Conservation (phyloP, 495 filamentous ascomycete species). For the Clohesyomyces aquaticus region DNA sequence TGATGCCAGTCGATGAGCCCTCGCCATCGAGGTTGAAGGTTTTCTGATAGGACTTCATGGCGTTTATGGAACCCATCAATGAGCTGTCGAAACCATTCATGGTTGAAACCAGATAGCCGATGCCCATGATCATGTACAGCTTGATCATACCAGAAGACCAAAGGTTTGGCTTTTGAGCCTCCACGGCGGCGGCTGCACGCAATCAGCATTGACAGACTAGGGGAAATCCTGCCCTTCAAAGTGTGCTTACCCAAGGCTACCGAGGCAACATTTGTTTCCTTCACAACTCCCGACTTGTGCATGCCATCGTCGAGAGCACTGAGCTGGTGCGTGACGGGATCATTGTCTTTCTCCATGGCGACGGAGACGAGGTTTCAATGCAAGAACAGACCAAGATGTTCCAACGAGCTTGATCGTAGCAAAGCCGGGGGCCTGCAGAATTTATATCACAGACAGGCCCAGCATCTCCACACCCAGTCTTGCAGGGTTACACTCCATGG, state of each 20-base stretch:
- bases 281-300: constrained; percentile 17
- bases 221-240: neutral
- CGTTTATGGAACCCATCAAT: constrained; percentile 32
- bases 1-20: constrained; percentile 19
- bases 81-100: constrained; percentile 36
- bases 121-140: constrained; percentile 30
- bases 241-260: constrained; percentile 37
- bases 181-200: constrained; percentile 48
- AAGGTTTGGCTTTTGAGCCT: constrained; percentile 51
- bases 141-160: constrained; percentile 53
- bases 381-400: neutral
- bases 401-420: neutral
- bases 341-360: constrained; percentile 4
- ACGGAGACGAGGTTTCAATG: neutral
- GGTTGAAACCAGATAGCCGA: constrained; percentile 31
- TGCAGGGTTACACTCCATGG: neutral
- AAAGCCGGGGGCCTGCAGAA: neutral
- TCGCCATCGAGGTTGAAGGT: constrained; percentile 19
- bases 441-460: neutral
- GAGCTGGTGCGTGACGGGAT: constrained; percentile 2
- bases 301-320: constrained; percentile 14
- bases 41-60: constrained; percentile 20
- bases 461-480: neutral
- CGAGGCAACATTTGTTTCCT: constrained; percentile 39
- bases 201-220: neutral